Evolutionary conservation across 176 grass and related monocot species (phyloP).

Genomic region (Musa itinerans): DNA sequence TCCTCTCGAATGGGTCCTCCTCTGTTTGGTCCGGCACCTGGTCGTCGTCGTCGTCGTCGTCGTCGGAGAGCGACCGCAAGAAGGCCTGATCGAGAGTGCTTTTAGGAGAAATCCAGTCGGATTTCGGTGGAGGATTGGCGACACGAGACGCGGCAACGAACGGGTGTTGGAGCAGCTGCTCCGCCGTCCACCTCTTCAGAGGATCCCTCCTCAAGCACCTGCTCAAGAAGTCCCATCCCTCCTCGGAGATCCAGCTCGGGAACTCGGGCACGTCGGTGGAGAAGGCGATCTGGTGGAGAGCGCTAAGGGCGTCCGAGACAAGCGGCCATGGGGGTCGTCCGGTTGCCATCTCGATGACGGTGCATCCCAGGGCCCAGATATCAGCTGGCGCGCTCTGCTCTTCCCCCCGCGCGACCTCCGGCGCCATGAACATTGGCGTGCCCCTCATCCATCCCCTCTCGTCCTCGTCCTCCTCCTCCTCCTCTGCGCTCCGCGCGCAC

Average conservation of each 20-base stretch:
- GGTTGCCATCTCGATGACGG: constrained; percentile 12
- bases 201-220: constrained; percentile 6
- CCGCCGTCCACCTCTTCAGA: constrained; percentile 9
- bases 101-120: constrained; percentile 1
- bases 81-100: constrained; percentile 18
- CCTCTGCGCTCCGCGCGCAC: background rate
- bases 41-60: background rate
- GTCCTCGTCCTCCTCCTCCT: too few species aligned
- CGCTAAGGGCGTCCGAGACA: background rate
- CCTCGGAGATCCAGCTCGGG: background rate
- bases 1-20: background rate
- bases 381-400: constrained; percentile 8
- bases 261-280: constrained; percentile 5
- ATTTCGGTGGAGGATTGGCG: background rate
- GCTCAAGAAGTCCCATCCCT: constrained; percentile 7
- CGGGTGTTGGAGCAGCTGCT: background rate
- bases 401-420: constrained; percentile 12
- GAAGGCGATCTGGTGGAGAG: constrained; percentile 12
- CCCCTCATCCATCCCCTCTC: background rate
- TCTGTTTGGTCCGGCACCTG: background rate
- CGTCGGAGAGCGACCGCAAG: constrained; percentile 9
- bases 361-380: constrained; percentile 12
- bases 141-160: background rate
- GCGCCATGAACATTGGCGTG: constrained; percentile 15
- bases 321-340: background rate